Evolutionary conservation across 768 basidiomycete species (phyloP).

Genomic region (Pulveroboletus sp.): DNA sequence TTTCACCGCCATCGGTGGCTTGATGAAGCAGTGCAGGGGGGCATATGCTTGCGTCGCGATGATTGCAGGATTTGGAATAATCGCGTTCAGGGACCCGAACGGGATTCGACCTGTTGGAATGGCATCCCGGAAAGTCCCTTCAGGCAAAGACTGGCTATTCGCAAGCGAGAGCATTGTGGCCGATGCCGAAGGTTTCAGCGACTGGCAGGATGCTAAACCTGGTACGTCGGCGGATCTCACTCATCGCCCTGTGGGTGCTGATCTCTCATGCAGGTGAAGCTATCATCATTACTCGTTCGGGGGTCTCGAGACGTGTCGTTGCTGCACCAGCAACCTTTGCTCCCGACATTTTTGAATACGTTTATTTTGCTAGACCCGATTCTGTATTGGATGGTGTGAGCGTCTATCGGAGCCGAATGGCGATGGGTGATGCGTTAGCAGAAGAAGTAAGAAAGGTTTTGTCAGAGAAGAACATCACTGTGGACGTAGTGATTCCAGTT

Average conservation of each 20-base stretch:
- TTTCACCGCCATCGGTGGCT: slow-evolving; percentile 85
- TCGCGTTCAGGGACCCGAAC: slow-evolving; percentile 97
- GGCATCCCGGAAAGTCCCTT: slow-evolving; percentile 57
- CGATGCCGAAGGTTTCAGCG: slow-evolving; percentile 84
- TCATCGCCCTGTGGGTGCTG: not conserved
- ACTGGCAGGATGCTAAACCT: slow-evolving; percentile 92
- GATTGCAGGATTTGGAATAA: slow-evolving; percentile 97
- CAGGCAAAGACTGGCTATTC: slow-evolving; percentile 81
- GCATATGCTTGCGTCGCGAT: slow-evolving; percentile 98
- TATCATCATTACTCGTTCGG: slow-evolving; percentile 84
- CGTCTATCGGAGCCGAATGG: slow-evolving; percentile 97
- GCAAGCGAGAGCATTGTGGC: slow-evolving; percentile 96
- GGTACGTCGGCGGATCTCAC: slow-evolving; percentile 43
- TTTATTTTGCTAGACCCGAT: slow-evolving; percentile 97
- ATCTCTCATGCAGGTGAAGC: slow-evolving; percentile 70
- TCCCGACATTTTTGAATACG: slow-evolving; percentile 98
- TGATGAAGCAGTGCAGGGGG: slow-evolving; percentile 86
- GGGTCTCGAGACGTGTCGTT: slow-evolving; percentile 72
- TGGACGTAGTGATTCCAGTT: slow-evolving; percentile 97
- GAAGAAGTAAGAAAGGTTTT: slow-evolving; percentile 79
- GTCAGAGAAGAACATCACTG: slow-evolving; percentile 56
- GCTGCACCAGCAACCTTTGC: slow-evolving; percentile 72
- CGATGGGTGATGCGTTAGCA: slow-evolving; percentile 96
- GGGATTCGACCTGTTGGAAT: slow-evolving; percentile 93
- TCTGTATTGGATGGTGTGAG: slow-evolving; percentile 96